phyloP scores from a whole-genome alignment of 306 rosid genomes.

The Inga laurina region DNA sequence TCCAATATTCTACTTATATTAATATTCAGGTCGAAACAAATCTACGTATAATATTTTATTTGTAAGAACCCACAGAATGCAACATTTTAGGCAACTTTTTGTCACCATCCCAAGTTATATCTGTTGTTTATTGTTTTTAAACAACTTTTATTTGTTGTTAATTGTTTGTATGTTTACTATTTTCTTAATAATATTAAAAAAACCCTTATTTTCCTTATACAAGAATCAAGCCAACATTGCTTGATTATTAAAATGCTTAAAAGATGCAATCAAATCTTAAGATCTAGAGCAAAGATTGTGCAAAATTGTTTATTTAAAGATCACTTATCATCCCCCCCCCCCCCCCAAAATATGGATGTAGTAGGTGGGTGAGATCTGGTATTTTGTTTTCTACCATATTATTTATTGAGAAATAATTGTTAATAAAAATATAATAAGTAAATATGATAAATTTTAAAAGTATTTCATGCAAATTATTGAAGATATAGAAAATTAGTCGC shows the following conservation, averaged over 20 bases:
- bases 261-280: neutral
- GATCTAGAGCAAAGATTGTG: neutral
- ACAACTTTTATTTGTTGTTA: no score
- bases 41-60: neutral
- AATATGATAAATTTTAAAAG: neutral
- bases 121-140: no score
- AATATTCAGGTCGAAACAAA: neutral
- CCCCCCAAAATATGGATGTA: neutral
- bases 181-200: neutral
- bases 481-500: neutral
- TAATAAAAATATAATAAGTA: neutral
- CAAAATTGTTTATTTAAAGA: neutral
- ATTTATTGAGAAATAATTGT: neutral
- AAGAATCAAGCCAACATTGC: neutral
- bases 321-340: neutral
- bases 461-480: neutral
- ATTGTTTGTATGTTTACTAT: no score
- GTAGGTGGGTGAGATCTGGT: neutral
- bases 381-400: no score
- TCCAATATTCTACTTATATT: no score
- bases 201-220: neutral
- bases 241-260: neutral
- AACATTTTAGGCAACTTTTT: neutral
- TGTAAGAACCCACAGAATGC: neutral
- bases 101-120: neutral